These are phyloP conservation scores for Neckera pumila DNA, from an alignment of 225 moss, liverwort and hornwort species.

Conservation along the genomic window DNA sequence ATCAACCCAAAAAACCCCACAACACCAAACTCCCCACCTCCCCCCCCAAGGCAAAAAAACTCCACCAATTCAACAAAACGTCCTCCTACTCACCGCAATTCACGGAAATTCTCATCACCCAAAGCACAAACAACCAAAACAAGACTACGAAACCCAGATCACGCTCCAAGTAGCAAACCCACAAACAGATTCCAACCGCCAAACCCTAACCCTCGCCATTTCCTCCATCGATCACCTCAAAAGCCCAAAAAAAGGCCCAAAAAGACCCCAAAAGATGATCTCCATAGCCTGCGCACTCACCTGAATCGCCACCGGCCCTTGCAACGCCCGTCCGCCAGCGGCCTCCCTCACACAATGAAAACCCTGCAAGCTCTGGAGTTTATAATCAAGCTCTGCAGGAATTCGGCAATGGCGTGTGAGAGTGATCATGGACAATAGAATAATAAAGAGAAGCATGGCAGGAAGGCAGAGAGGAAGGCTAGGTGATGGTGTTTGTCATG, in stretches of 20 bases:
- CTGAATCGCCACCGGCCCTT: neutral
- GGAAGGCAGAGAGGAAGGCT: neutral
- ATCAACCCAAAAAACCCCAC: neutral
- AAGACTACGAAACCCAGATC: neutral
- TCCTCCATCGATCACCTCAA: neutral
- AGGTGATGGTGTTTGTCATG: fast-evolving
- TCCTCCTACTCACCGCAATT: neutral
- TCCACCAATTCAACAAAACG: neutral
- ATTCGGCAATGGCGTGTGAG: neutral
- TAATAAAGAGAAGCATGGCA: neutral
- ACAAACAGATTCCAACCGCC: neutral
- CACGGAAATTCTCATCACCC: neutral
- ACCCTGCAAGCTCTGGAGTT: neutral
- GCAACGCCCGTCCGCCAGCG: neutral
- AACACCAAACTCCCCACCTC: neutral
- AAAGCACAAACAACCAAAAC: neutral
- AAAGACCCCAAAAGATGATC: too few relatives aligned
- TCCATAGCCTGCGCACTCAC: neutral
- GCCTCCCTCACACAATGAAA: neutral
- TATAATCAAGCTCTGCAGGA: neutral
- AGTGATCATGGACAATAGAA: neutral
- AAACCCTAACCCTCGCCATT: neutral
- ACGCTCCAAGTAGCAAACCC: neutral
- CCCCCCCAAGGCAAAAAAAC: neutral
- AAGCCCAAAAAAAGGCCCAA: too few relatives aligned